Percentiles rank a stretch among this genome's conserved stretches.
phyloP scores from a whole-genome alignment of 2,329 filamentous ascomycete species.

The Curvularia eragrostidis region DNA sequence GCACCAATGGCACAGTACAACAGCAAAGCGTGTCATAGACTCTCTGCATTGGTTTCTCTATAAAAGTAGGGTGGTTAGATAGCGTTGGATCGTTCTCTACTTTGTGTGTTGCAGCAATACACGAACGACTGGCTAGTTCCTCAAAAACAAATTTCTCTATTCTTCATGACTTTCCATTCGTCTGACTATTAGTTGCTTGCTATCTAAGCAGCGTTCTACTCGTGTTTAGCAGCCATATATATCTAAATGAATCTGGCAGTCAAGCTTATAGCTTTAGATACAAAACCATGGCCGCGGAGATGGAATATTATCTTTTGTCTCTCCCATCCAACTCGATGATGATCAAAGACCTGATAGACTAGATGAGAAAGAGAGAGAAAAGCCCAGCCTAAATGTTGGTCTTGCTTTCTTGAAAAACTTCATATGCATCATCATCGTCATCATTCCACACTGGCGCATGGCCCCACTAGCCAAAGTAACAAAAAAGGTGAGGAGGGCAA shows the following conservation, averaged over 20 bases:
- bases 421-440: neutral
- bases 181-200: too few species aligned
- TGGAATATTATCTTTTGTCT: neutral
- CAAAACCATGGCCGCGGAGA: neutral
- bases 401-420: neutral
- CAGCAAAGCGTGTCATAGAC: neutral
- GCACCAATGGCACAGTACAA: neutral
- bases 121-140: neutral
- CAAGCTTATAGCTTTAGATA: neutral
- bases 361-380: neutral
- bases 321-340: neutral
- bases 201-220: too few species aligned
- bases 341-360: too few species aligned
- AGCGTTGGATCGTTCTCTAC: conserved; percentile 9
- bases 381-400: neutral
- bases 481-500: too few species aligned
- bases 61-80: neutral
- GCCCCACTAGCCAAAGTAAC: too few species aligned
- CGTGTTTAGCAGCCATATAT: too few species aligned
- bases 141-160: neutral
- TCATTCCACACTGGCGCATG: too few species aligned
- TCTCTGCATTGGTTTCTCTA: neutral
- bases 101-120: neutral
- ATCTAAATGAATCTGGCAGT: neutral
- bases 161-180: too few species aligned